Evolutionary conservation across 2,329 filamentous ascomycete species (phyloP), one percentile per base, ranked within the genome.

Genomic region (Aspergillus sp.): DNA sequence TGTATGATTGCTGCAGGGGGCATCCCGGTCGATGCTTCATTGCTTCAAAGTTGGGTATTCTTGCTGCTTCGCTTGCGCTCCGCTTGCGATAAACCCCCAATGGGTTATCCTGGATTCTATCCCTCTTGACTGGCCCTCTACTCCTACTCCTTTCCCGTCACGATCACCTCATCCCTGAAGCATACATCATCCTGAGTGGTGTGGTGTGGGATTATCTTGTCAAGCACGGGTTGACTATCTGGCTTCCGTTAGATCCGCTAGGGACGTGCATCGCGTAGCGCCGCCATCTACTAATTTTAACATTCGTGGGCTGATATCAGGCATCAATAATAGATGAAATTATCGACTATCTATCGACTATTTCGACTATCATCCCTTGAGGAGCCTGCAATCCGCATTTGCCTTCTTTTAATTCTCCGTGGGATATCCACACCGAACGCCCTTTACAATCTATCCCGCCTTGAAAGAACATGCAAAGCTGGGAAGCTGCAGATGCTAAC

Each of bases 221-320:
- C 44, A 13, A 13, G 21, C 23, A 48, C 8, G 21, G 19, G 44
- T 36, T 36, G 15, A 25, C 19, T 48, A 27, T 48, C 44, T 48
- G 44, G 7, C 21, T 48, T 27, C 44, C 44, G 44, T 48, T 27
- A 23, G 44, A 48, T 48, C 44, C 44, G 23, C 44, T 25, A 15
- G 44, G 44, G 44, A 48, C 44, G 44, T 48, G 44, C 44, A 48
- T 48, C 13, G 44, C 23, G 44, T 48, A 48, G 44, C 44, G 44
- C 13, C 44, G 23, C 23, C 32, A 15, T 36, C 32, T 36, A 11
- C 44, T 48, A 48, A 48, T n/a, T 27, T 25, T 48, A 30, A 8
- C 6, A 5, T 3, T 49, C 23, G 19, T 23, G 41, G 19, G 17
- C 19, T 23, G 19, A 44, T 11, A 44, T 23, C 19, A 23, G 41